Evolutionary conservation across 805 yeast species (phyloP).

Genomic region (Candida tallmaniae): DNA sequence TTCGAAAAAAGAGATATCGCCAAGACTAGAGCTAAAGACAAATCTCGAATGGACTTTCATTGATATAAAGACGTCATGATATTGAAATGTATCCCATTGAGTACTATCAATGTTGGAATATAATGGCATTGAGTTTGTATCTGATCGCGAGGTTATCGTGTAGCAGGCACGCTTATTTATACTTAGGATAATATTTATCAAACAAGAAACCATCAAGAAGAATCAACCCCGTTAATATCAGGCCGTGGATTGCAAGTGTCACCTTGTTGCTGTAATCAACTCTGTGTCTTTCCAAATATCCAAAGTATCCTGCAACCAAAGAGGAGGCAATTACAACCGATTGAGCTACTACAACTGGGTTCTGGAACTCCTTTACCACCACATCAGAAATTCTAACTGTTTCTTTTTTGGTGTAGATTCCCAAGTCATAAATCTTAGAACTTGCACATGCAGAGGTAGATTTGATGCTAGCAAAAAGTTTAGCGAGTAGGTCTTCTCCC

Average conservation of each 20-base stretch:
- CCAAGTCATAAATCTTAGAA: conserved; percentile 6
- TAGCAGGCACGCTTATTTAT: no score
- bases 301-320: conserved; percentile 44
- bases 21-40: no score
- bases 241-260: conserved; percentile 46
- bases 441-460: neutral
- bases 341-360: conserved; percentile 60
- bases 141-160: no score
- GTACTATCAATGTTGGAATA: no score
- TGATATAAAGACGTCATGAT: no score
- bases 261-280: conserved; percentile 41
- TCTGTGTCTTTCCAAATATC: conserved; percentile 48
- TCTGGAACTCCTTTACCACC: conserved; percentile 41
- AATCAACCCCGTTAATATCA: conserved; percentile 50
- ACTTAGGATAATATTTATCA: conserved; percentile 50
- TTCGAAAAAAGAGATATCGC: no score
- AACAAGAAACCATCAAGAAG: conserved; percentile 53
- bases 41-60: no score
- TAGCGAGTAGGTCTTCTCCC: conserved; percentile 19
- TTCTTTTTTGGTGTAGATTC: conserved; percentile 2
- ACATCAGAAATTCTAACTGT: neutral
- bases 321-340: conserved; percentile 46
- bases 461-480: conserved; percentile 10
- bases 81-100: no score
- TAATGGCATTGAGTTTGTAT: no score